Conservation (phyloP, 257 asterid species). For the Eustoma russellianum region DNA sequence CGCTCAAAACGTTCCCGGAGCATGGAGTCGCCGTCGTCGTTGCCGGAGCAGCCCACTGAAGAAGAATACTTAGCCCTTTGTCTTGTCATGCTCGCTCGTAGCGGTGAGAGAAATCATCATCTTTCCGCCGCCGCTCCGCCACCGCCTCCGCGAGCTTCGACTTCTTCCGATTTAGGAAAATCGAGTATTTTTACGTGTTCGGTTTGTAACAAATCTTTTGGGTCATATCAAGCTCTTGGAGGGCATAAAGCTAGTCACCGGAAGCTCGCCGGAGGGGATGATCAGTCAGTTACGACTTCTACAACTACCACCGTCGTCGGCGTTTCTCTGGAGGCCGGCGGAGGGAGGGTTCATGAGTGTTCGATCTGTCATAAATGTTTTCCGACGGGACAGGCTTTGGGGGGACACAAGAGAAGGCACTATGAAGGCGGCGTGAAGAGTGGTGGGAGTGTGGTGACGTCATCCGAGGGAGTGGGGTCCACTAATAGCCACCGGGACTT, state of each 20-base stretch:
- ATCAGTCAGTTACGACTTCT: constrained; percentile 7
- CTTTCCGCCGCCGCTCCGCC: background rate
- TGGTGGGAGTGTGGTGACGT: constrained; percentile 15
- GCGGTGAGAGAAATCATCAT: constrained; percentile 10
- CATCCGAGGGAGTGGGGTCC: constrained; percentile 47
- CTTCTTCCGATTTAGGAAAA: constrained; percentile 8
- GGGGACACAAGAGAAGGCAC: constrained; percentile 47
- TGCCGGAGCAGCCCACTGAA: constrained; percentile 19
- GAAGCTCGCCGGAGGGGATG: constrained; percentile 11
- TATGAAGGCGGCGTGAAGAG: constrained; percentile 38
- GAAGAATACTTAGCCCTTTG: constrained; percentile 57
- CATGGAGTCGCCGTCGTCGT: constrained; percentile 9
- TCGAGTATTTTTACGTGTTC: constrained; percentile 20
- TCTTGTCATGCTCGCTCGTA: constrained; percentile 49
- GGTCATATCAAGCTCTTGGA: constrained; percentile 37
- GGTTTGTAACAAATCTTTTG: constrained; percentile 26
- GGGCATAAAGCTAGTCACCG: constrained; percentile 40
- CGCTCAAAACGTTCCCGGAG: constrained; percentile 31
- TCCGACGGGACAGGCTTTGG: constrained; percentile 46
- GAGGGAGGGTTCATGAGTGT: constrained; percentile 31
- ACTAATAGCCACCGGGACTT: constrained; percentile 28
- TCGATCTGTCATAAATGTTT: constrained; percentile 36
- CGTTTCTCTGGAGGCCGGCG: background rate
- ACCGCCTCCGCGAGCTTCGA: constrained; percentile 1
- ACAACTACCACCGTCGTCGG: constrained; percentile 9